Evolutionary conservation across 139 green algal species (phyloP).

Genomic region (Nannochloris sp.): DNA sequence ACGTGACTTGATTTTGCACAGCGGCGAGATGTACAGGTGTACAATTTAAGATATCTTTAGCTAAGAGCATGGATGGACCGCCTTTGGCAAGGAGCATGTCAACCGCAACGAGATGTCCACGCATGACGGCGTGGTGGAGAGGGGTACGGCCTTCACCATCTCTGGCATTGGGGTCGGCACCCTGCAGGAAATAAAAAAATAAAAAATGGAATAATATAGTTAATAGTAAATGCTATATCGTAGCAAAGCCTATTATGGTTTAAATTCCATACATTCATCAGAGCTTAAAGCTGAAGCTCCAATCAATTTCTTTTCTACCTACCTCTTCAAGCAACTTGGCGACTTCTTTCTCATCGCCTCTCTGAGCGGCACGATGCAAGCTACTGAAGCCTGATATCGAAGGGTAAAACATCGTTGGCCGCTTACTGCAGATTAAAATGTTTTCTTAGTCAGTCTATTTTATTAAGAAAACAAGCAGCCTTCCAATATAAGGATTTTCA

Average conservation of each 20-base stretch:
- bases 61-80: conserved; percentile 33
- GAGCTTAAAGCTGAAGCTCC: no score
- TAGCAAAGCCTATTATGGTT: not conserved
- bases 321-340: conserved; percentile 24
- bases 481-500: no score
- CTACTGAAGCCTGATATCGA: conserved; percentile 7
- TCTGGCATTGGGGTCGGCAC: conserved; percentile 27
- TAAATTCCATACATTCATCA: no score
- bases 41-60: conserved; percentile 48
- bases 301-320: not conserved
- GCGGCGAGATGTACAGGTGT: conserved; percentile 56
- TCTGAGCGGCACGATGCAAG: conserved; percentile 34
- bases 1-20: conserved; percentile 52
- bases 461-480: no score
- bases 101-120: conserved; percentile 38
- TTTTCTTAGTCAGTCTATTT: no score
- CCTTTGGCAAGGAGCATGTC: conserved; percentile 28
- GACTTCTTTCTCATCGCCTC: conserved; percentile 32
- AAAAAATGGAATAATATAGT: not conserved
- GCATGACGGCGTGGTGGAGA: conserved; percentile 53
- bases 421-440: no score
- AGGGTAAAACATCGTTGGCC: conserved; percentile 10
- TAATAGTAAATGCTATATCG: not conserved
- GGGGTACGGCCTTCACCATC: conserved; percentile 44
- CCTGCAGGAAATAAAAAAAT: conserved; percentile 18